Evolutionary conservation across 2,329 filamentous ascomycete species (phyloP).

Genomic region (Sphaerulina vaccinii): DNA sequence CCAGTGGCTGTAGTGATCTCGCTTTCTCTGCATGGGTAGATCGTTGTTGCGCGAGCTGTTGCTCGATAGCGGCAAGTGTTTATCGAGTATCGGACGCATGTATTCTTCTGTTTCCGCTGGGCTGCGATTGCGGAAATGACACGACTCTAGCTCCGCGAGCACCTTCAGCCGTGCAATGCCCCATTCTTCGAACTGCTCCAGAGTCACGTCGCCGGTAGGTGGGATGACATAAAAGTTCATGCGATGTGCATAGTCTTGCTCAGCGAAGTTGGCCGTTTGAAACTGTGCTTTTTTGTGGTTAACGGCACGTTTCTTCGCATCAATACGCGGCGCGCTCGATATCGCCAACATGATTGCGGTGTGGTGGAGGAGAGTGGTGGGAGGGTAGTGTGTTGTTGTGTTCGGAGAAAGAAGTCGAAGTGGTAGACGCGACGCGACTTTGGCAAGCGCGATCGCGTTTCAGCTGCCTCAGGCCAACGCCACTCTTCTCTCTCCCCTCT

Average conservation of each 20-base stretch:
- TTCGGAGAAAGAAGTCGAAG: neutral
- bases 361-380: neutral
- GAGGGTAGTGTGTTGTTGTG: neutral
- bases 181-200: constrained; percentile 99
- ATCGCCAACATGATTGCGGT: constrained; percentile 31
- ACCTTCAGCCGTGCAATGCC: constrained; percentile 88
- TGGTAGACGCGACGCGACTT: neutral
- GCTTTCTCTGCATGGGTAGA: constrained; percentile 73
- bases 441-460: neutral
- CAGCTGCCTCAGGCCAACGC: no score
- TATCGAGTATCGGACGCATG: constrained; percentile 83
- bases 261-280: constrained; percentile 70
- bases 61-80: constrained; percentile 76
- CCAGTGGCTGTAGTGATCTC: constrained; percentile 97
- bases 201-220: constrained; percentile 88
- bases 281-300: constrained; percentile 83
- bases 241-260: constrained; percentile 76
- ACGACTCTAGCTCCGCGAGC: constrained; percentile 85
- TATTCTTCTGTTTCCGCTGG: constrained; percentile 77
- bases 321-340: constrained; percentile 42
- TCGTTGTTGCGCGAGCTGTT: constrained; percentile 64
- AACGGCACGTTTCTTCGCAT: constrained; percentile 71
- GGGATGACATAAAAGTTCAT: constrained; percentile 89
- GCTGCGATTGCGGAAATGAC: constrained; percentile 87
- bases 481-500: no score